Evolutionary conservation across 1,139 yeast species (phyloP).

Genomic region (Geotrichum candidum): DNA sequence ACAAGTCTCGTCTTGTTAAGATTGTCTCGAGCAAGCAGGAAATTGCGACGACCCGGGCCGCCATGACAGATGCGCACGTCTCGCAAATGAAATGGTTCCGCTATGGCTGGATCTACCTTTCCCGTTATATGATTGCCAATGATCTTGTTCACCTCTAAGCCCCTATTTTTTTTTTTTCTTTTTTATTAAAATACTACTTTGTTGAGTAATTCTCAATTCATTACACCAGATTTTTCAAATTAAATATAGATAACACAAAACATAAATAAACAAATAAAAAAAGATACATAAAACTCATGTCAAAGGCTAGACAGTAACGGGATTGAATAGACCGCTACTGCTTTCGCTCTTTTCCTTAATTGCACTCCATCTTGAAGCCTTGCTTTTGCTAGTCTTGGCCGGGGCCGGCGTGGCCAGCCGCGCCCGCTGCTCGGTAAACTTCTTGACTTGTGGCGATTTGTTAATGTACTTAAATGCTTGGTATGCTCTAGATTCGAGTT

Average conservation of each 20-base stretch:
- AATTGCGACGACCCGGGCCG: conserved; percentile 55
- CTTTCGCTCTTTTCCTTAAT: background rate
- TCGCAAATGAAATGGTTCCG: conserved; percentile 97
- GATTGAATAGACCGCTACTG: background rate
- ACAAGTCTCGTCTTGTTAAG: conserved; percentile 32
- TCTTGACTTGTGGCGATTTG: conserved; percentile 17
- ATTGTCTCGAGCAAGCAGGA: conserved; percentile 39
- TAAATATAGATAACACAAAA: background rate
- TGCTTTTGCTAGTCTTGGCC: background rate
- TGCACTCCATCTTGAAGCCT: background rate
- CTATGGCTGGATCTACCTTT: conserved; percentile 75
- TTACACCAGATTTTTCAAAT: background rate
- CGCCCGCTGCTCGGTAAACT: background rate
- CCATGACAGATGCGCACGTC: conserved; percentile 78
- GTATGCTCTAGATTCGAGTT: conserved; percentile 21
- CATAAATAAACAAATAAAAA: background rate
- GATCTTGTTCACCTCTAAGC: conserved; percentile 42
- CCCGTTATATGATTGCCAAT: conserved; percentile 67
- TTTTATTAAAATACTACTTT: background rate
- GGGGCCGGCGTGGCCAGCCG: background rate
- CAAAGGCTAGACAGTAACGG: background rate
- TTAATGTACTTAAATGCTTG: conserved; percentile 15
- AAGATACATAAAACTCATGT: background rate
- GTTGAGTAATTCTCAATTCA: background rate
- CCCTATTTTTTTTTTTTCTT: background rate